Percentiles rank a stretch among this genome's conserved stretches.
Conservation (phyloP, 2,329 filamentous ascomycete species). For the Teratosphaeria pseudoeucalypti region DNA sequence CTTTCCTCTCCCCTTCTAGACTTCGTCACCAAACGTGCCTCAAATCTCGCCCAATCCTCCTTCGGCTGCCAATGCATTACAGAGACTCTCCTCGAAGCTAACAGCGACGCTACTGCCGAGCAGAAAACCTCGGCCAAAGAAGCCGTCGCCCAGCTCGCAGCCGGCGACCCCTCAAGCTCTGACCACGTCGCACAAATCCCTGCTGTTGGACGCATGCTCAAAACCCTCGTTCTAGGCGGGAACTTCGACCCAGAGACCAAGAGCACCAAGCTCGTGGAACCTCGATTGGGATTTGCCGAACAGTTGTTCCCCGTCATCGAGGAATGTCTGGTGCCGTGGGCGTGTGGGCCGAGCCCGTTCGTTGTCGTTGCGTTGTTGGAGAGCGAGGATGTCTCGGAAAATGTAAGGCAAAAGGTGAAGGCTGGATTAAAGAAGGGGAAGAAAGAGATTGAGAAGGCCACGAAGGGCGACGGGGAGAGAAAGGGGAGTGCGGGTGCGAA, state of each 20-base stretch:
- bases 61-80: constrained; percentile 82
- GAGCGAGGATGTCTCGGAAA: constrained; percentile 52
- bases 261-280: constrained; percentile 58
- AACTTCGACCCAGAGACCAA: constrained; percentile 68
- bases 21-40: constrained; percentile 58
- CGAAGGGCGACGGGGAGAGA: constrained; percentile 34
- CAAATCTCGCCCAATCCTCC: constrained; percentile 59
- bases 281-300: constrained; percentile 69
- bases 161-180: constrained; percentile 31
- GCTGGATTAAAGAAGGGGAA: constrained; percentile 63
- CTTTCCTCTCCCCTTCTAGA: constrained; percentile 67
- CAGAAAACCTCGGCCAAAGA: constrained; percentile 45
- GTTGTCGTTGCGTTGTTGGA: constrained; percentile 76
- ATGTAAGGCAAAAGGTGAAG: constrained; percentile 54
- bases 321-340: constrained; percentile 68
- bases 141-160: constrained; percentile 46
- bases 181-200: constrained; percentile 52
- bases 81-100: constrained; percentile 67
- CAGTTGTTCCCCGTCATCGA: constrained; percentile 74
- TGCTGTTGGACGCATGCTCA: constrained; percentile 72
- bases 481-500: constrained; percentile 38
- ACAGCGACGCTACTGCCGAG: constrained; percentile 65
- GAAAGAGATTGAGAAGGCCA: constrained; percentile 58
- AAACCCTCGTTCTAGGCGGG: constrained; percentile 81
- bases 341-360: constrained; percentile 75